Percentiles rank a stretch among this genome's conserved stretches.
Evolutionary conservation across 768 basidiomycete genomes (phyloP).

Genomic region (Daedaleopsis nitida): DNA sequence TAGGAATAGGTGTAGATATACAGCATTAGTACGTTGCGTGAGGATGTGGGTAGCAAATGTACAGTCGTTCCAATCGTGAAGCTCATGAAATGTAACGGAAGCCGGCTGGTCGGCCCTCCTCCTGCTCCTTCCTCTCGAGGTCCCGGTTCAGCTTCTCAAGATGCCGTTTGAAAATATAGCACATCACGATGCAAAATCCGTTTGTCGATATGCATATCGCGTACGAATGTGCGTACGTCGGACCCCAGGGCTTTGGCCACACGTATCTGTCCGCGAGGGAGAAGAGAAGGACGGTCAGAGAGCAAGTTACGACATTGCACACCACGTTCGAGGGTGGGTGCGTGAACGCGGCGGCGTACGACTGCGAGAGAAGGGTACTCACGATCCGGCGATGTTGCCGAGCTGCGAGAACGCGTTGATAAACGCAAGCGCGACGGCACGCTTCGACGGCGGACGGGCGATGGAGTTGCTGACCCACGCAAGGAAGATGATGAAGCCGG

Average conservation of each 20-base stretch:
- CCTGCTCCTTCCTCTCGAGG: constrained; percentile 42
- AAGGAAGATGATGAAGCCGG: constrained; percentile 68
- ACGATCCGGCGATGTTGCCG: constrained; percentile 86
- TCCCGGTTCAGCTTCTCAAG: constrained; percentile 32
- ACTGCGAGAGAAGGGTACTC: constrained; percentile 35
- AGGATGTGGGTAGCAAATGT: no score
- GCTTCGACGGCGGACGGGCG: constrained; percentile 82
- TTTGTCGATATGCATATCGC: constrained; percentile 68
- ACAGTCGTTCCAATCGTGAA: constrained; percentile 1
- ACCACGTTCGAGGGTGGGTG: no score
- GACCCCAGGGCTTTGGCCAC: constrained; percentile 73
- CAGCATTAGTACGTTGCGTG: neutral
- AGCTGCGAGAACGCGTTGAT: constrained; percentile 82
- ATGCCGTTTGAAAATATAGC: constrained; percentile 35
- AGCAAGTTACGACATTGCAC: neutral
- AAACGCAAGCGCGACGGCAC: constrained; percentile 83
- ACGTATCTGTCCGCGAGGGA: constrained; percentile 46
- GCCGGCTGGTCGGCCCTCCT: constrained; percentile 37
- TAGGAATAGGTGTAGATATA: neutral
- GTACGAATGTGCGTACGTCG: constrained; percentile 69
- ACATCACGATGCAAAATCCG: constrained; percentile 42
- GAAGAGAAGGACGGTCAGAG: neutral
- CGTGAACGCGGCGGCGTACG: neutral
- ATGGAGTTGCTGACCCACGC: constrained; percentile 59
- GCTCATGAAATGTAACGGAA: constrained; percentile 44